Evolutionary conservation across 2,329 filamentous ascomycete genomes (phyloP), one percentile per base, ranked within the genome.

Genomic region (Diaporthe capsici): DNA sequence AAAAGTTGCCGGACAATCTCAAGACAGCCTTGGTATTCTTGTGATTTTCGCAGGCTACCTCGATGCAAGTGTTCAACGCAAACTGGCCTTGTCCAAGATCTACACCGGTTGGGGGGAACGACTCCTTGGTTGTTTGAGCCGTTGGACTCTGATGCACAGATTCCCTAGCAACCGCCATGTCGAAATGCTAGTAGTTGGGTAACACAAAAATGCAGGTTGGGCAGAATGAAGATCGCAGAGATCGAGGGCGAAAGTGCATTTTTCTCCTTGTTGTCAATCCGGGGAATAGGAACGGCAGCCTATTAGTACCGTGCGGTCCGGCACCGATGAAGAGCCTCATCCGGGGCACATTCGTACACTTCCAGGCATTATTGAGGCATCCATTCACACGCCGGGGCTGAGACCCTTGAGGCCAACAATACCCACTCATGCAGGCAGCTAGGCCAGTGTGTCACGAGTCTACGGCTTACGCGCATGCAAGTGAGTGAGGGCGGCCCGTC

Each of bases 311-410:
- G 63, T 28, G 60, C 60, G 60, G 39, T 4, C 60, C 60, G 42
- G 22, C 57, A 10, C n/a, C 39, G 10, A 13, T 13, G 17, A 53
- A 55, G 71, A 73, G 71, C 58, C 71, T 73, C 71, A 55, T 39
- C 34, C 31, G 22, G 53, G 28, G 10, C 1, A n/a, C 9, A 47
- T 72, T 51, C 49, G 31, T 65, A 53, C 65, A 53, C 47, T 53
- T 55, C 47, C 42, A 73, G 71, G 34, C 58, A 72, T 34, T 55
- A 63, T 25, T 55, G 47, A 73, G 58, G 58, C 71, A 73, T 55
- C 71, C 71, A 65, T 65, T 63, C 58, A 44, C n/a, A n/a, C 34
- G 22, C n/a, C 31, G 28, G 63, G 63, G 63, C 58, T 72, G 71
- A 53, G 57, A 63, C 57, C 44, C 13, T 34, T 28, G 71, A 72